Evolutionary conservation across 371 early-diverging fungal species (phyloP), one percentile per base, ranked within the genome.

Genomic region (Apophysomyces sp.): DNA sequence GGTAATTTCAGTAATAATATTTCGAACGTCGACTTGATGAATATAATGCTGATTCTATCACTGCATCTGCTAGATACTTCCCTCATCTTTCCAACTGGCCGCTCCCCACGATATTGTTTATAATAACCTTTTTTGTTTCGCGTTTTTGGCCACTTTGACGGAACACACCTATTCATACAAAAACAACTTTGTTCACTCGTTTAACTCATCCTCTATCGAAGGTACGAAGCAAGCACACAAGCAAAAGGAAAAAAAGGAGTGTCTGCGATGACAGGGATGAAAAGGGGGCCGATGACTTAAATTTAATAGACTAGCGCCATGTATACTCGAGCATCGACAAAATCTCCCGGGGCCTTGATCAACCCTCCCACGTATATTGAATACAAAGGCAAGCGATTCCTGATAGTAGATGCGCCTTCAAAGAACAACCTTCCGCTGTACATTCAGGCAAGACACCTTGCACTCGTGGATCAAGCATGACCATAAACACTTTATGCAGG

Each of bases 351-450:
- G 52, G 60, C 75, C 30, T 58, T 80, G 59, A 81, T 81, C 63
- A 78, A 81, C 41, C 77, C 82, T 41, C 82, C 82, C 30, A 81
- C 79, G 5, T 73, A 63, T 62, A 75, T 81, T 36, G 82, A 81
- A 65, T 72, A 77, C 49, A 73, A 75, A 36, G 67, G 62, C 18
- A 55, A 73, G 28, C 77, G 79, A 24, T 81, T 81, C 44, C 52
- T 81, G 51, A 81, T 81, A 58, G 82, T 81, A 13, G 82, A 81
- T 63, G 79, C 82, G 49, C 82, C 82, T 13, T 77, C 77, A 56
- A 77, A 72, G 28, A 81, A 75, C 32, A 81, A 77, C 53, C 62
- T 81, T 6, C 82, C 82, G 6, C 60, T 78, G 13, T 81, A 81
- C 54, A 41, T 81, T 24, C 53, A 73, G 66, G 82, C 77, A 72